Evolutionary conservation across 176 grass and related monocot genomes (phyloP), one percentile per base, ranked within the genome.

Genomic region (Coix lacrymajobi): DNA sequence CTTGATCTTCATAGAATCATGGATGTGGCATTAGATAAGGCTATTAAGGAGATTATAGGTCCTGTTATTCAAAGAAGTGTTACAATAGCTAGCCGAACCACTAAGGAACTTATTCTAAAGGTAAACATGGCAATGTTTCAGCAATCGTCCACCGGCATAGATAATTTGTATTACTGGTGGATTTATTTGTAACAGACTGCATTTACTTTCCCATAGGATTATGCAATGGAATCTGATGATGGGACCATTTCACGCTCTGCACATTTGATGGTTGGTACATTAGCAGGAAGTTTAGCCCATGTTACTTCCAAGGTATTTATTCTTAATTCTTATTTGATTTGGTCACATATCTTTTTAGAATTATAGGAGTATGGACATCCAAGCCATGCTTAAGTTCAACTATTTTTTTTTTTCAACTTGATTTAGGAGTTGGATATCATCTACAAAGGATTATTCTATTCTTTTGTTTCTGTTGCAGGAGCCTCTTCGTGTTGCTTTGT

Each of bases 31-130:
- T 91, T 98, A 89, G 96, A 98, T 84, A 95, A 87, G 82, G 88
- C 95, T 81, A 90, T 95, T 54, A 95, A 86, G 84, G 95, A 98
- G 80, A 98, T 98, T 65, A 88, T 98, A 78, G 89, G 84, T 60
- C 92, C 96, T 79, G 96, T 98, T 79, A 98, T 98, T 86, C 92
- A 95, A 82, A 89, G 92, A 87, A 98, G 96, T 90, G 92, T 98
- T 75, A 98, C 96, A 52, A 98, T 98, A 78, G 92, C 92, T 86
- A 93, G 87, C 85, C 88, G 96, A 78, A 98, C 96, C 22, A 93
- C 96, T 2, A 98, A 98, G 62, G 96, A 98, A 86, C 92, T 98
- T 84, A 94, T 95, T 85, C 69, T 98, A 72, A 98, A 98, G 96
- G 87, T 89, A 52, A 88, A 3, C 48, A 34, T 38, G 26, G 20